Evolutionary conservation across 345 rosid genomes (phyloP).

Genomic region (Excoecaria agallocha): DNA sequence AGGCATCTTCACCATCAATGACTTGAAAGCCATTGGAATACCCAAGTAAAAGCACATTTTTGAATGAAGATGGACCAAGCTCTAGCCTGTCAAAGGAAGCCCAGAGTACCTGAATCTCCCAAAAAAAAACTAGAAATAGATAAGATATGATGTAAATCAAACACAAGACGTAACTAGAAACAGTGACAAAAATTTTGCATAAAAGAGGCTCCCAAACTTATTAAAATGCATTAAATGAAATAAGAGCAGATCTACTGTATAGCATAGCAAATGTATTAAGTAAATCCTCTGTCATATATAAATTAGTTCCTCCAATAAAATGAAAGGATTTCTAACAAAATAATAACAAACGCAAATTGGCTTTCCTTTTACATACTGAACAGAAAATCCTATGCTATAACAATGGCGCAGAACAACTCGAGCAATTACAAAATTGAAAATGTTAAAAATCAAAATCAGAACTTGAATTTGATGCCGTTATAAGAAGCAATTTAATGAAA

Average conservation of each 20-base stretch:
- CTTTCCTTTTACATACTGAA: background rate
- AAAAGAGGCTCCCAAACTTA: background rate
- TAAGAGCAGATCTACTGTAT: background rate
- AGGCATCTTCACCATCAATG: slow-evolving; percentile 79
- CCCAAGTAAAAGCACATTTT: slow-evolving; percentile 76
- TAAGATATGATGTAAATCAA: background rate
- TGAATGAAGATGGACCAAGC: slow-evolving; percentile 54
- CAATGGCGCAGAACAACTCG: background rate
- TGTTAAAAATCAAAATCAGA: background rate
- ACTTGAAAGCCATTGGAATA: slow-evolving; percentile 94
- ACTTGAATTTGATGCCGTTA: background rate
- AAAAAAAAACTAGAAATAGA: slow-evolving; percentile 5
- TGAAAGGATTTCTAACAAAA: too few species aligned
- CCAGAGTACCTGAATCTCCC: slow-evolving; percentile 72
- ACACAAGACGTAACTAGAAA: background rate
- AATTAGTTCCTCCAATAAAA: too few species aligned
- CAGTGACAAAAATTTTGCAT: background rate
- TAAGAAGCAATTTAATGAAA: background rate
- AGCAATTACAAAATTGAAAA: background rate
- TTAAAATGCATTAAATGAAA: background rate
- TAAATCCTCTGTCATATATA: background rate
- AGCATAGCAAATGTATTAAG: background rate
- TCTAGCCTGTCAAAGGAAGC: slow-evolving; percentile 78
- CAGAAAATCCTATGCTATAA: background rate
- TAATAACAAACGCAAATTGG: too few species aligned